Conservation (phyloP, 371 early-diverging fungal genomes). For the Zancudomyces culisetae region DNA sequence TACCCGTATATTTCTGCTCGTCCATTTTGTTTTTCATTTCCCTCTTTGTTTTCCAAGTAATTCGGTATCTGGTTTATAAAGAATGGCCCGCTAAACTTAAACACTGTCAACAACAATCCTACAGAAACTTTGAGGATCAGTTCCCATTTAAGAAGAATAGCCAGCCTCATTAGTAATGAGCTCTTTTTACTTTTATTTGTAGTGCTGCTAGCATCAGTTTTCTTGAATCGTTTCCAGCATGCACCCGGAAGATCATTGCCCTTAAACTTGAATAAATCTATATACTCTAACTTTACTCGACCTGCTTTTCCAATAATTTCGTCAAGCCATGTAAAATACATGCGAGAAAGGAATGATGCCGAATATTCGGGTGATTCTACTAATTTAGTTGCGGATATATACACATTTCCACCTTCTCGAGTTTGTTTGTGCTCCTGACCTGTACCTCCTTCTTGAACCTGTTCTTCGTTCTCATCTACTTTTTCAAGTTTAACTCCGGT, state of each 20-base stretch:
- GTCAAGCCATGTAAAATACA: slow-evolving; percentile 17
- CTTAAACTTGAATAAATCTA: slow-evolving; percentile 12
- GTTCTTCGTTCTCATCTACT: too few relatives aligned
- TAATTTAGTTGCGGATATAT: too few relatives aligned
- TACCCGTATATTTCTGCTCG: slow-evolving; percentile 29
- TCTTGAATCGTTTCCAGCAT: slow-evolving; percentile 12
- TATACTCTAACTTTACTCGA: slow-evolving; percentile 6
- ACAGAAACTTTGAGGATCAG: slow-evolving; percentile 6
- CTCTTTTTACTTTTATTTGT: slow-evolving; percentile 5
- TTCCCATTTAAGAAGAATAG: slow-evolving; percentile 8
- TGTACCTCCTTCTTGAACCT: too few relatives aligned
- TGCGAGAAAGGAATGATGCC: too few relatives aligned
- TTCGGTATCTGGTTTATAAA: slow-evolving; percentile 21
- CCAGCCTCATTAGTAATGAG: slow-evolving; percentile 5
- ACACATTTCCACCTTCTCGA: too few relatives aligned
- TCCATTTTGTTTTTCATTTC: not conserved
- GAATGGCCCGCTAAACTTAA: slow-evolving; percentile 16
- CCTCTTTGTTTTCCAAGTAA: slow-evolving; percentile 16
- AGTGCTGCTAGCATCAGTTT: too few relatives aligned
- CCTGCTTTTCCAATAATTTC: slow-evolving; percentile 11
- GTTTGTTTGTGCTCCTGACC: too few relatives aligned
- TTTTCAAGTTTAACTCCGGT: too few relatives aligned
- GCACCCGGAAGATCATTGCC: slow-evolving; percentile 6
- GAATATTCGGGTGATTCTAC: too few relatives aligned
- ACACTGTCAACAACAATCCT: slow-evolving; percentile 5